A percentile compares a stretch with the other conserved stretches of the same genome.
Conservation (phyloP, 441 rosid species). For the Theobroma grandiflorum region DNA sequence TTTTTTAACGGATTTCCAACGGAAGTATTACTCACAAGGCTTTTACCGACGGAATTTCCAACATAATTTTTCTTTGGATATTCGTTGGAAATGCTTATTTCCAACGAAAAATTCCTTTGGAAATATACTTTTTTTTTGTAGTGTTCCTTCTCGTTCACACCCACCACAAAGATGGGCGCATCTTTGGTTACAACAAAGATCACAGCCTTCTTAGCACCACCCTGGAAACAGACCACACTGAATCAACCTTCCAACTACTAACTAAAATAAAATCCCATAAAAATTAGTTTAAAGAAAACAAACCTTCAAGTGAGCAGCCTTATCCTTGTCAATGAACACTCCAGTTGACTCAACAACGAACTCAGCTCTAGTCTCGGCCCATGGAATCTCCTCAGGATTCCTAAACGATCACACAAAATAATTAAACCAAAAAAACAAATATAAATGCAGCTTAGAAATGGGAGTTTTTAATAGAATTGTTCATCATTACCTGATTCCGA, state of each 20-base stretch:
- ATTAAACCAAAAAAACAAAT: neutral
- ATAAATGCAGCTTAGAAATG: neutral
- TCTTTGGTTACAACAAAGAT: slow-evolving; percentile 81
- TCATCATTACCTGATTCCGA: slow-evolving; percentile 58
- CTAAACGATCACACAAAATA: slow-evolving; percentile 27
- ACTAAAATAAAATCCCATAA: neutral
- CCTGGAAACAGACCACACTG: slow-evolving; percentile 43
- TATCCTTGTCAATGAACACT: slow-evolving; percentile 90
- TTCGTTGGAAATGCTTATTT: too few species aligned
- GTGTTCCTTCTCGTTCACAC: slow-evolving; percentile 88
- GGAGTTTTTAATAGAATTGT: neutral
- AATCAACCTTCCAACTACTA: neutral
- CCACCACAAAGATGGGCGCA: slow-evolving; percentile 90
- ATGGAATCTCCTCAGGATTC: slow-evolving; percentile 86
- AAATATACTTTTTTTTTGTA: too few species aligned
- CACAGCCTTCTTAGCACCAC: slow-evolving; percentile 87
- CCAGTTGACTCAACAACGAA: slow-evolving; percentile 82
- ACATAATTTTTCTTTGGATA: too few species aligned
- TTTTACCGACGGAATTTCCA: too few species aligned
- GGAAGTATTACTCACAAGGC: too few species aligned
- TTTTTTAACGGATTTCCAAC: too few species aligned
- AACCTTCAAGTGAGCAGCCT: slow-evolving; percentile 92
- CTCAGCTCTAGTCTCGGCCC: slow-evolving; percentile 76
- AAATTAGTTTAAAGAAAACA: neutral
- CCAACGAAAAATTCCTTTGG: too few species aligned